These are phyloP conservation scores for Trametes cingulata DNA, from an alignment of 768 basidiomycete genomes.

Conservation along the genomic window DNA sequence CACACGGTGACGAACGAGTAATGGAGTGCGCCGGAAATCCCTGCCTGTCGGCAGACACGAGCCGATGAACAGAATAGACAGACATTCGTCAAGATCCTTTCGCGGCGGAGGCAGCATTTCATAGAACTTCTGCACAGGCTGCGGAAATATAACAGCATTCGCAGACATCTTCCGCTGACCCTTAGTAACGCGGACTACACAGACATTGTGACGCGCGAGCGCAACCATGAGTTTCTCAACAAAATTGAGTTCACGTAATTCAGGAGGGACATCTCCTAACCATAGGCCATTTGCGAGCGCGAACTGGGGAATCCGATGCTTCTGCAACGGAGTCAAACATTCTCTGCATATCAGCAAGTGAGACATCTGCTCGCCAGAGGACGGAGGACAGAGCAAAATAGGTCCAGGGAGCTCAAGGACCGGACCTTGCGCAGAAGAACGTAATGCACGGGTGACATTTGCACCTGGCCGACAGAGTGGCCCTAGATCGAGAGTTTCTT, in stretches of 20 bases:
- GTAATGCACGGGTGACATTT: too few species aligned
- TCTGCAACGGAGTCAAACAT: too few species aligned
- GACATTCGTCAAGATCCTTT: slow-evolving; percentile 21
- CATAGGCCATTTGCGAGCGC: slow-evolving; percentile 38
- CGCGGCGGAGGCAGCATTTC: slow-evolving; percentile 7
- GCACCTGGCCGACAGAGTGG: too few species aligned
- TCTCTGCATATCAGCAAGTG: too few species aligned
- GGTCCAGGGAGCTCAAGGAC: too few species aligned
- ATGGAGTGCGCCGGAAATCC: slow-evolving; percentile 30
- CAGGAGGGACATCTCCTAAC: slow-evolving; percentile 37
- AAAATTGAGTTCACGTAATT: slow-evolving; percentile 31
- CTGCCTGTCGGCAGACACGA: slow-evolving; percentile 27
- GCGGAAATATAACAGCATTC: slow-evolving; percentile 21
- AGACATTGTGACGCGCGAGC: slow-evolving; percentile 32
- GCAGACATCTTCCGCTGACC: slow-evolving; percentile 27
- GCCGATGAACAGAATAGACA: slow-evolving; percentile 36
- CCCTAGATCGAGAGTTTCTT: too few species aligned
- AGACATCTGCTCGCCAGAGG: too few species aligned
- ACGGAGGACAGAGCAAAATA: too few species aligned
- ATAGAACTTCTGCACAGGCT: slow-evolving; percentile 17
- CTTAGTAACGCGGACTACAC: slow-evolving; percentile 33
- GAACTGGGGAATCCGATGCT: too few species aligned
- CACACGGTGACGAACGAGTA: slow-evolving; percentile 25
- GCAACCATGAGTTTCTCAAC: slow-evolving; percentile 36
- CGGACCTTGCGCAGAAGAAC: too few species aligned